A percentile compares a stretch with the other conserved stretches of the same genome.
Conservation (phyloP, 225 moss, liverwort and hornwort species). For the Polytrichum formosum region DNA sequence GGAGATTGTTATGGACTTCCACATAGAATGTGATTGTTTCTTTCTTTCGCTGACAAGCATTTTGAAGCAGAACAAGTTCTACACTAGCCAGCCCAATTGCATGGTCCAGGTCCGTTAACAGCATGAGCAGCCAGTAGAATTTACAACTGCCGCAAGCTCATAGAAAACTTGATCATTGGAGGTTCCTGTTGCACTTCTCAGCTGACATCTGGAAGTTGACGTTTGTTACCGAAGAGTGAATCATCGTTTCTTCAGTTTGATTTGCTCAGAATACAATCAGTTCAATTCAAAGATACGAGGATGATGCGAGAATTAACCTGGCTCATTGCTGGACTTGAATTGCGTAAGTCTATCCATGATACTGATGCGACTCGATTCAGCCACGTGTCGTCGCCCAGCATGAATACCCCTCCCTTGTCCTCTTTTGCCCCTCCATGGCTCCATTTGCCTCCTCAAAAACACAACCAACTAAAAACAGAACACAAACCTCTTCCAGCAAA, state of each 20-base stretch:
- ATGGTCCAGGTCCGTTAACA: no score
- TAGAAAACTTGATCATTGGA: no score
- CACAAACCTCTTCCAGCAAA: not conserved
- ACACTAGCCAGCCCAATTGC: no score
- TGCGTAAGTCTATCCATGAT: conserved; percentile 76
- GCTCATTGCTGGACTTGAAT: conserved; percentile 65
- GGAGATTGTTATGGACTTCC: no score
- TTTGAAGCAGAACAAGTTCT: no score
- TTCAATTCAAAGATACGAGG: not conserved
- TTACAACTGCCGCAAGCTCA: no score
- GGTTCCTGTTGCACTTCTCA: no score
- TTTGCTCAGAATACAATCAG: not conserved
- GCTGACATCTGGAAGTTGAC: no score
- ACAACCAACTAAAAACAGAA: not conserved
- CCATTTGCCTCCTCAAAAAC: conserved; percentile 22
- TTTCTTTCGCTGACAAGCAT: not conserved
- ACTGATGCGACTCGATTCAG: conserved; percentile 89
- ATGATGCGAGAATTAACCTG: conserved; percentile 33
- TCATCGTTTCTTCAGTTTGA: no score
- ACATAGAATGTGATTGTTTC: no score
- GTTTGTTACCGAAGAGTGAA: no score
- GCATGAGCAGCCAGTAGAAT: no score
- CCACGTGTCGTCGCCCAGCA: conserved; percentile 73
- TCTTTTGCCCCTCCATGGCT: conserved; percentile 26
- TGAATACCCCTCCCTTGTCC: conserved; percentile 27